Conservation (phyloP, 257 asterid genomes). For the Echites panduratus region DNA sequence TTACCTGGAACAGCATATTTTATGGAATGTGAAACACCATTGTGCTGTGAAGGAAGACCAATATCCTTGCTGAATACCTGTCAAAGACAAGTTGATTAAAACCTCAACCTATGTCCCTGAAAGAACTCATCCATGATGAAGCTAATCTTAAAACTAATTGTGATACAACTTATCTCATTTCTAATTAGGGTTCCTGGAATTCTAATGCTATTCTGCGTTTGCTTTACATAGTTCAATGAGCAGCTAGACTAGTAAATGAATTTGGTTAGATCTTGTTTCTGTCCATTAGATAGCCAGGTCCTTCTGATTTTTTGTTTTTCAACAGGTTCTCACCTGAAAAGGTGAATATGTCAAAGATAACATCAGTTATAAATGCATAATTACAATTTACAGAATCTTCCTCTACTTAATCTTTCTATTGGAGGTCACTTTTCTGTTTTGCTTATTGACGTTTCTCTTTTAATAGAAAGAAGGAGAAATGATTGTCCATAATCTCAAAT, state of each 20-base stretch:
- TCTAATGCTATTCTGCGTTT: not conserved
- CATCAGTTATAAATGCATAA: not conserved
- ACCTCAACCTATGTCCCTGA: not conserved
- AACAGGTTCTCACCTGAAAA: not conserved
- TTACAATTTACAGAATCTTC: not conserved
- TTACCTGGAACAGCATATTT: conserved; percentile 38
- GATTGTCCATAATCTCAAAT: not conserved
- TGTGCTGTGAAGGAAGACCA: conserved; percentile 24
- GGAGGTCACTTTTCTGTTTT: not conserved
- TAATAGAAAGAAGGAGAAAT: not conserved
- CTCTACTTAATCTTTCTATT: not conserved
- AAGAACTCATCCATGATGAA: not conserved
- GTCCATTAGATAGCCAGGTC: not conserved
- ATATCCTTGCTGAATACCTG: conserved; percentile 64
- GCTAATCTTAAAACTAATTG: not conserved
- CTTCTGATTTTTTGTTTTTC: not conserved
- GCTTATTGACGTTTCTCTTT: not conserved
- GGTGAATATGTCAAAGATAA: not conserved
- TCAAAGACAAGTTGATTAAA: conserved; percentile 18
- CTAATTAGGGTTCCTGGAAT: not conserved
- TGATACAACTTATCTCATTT: not conserved
- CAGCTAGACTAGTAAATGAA: not conserved
- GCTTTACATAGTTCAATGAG: not conserved
- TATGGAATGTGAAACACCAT: conserved; percentile 26
- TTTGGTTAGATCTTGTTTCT: not conserved